These are phyloP conservation scores for Pichia manshurica DNA, from an alignment of 805 yeast species.

Conservation along the genomic window DNA sequence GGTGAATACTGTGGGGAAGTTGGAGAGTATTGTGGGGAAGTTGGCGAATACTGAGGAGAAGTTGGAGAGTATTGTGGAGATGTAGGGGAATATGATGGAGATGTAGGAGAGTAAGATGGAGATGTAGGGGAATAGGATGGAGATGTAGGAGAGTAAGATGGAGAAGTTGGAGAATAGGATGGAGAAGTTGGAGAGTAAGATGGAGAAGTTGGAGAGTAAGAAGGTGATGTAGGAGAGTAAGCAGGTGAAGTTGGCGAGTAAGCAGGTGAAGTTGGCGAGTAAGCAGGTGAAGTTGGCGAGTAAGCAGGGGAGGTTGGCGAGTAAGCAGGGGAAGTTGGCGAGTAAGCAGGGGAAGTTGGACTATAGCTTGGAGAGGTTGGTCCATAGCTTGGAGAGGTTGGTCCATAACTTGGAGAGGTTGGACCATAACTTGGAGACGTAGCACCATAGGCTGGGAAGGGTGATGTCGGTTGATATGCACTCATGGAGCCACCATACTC, in stretches of 20 bases:
- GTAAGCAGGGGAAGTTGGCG: constrained; percentile 56
- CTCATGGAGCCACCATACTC: constrained; percentile 66
- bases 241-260: constrained; percentile 77
- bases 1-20: constrained; percentile 55
- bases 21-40: constrained; percentile 63
- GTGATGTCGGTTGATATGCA: constrained; percentile 46
- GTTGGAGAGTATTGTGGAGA: constrained; percentile 72
- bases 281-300: constrained; percentile 64
- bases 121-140: constrained; percentile 71
- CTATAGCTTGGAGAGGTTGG: constrained; percentile 53
- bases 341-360: constrained; percentile 70
- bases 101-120: constrained; percentile 74
- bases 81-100: constrained; percentile 75
- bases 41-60: constrained; percentile 80
- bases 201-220: constrained; percentile 54
- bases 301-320: constrained; percentile 73
- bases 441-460: constrained; percentile 45
- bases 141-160: constrained; percentile 71
- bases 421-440: constrained; percentile 43
- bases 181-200: constrained; percentile 65
- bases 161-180: constrained; percentile 71
- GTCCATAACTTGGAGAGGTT: constrained; percentile 43
- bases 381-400: constrained; percentile 54
- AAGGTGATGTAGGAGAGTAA: constrained; percentile 71
- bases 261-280: constrained; percentile 64